Base-by-base conservation (phyloP, 1,139 yeast species). In the Candida buenavistaensis region DNA sequence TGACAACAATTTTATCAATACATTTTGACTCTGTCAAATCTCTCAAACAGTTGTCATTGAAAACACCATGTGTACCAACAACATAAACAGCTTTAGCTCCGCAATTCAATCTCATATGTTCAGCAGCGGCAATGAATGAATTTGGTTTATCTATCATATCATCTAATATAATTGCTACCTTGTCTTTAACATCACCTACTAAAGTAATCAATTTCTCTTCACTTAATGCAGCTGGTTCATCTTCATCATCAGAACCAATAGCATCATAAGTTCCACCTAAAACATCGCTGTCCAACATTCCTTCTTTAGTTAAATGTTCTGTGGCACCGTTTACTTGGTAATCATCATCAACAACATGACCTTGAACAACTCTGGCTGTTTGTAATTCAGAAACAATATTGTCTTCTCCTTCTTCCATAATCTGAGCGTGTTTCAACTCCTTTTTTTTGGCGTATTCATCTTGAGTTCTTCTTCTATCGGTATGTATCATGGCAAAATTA, bases 401-500 rank as follows among this genome's bases (percentile, higher is more conserved):
- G 46, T 80, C 87, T 45, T 78, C 85, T 10, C 32, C 39, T 34
- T 41, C 26, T 21, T 30, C 37, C 14, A 33, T 34, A 9, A 36
- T 38, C 28, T 41, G 47, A 5, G 58, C 45, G 11, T 54, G 39
- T 35, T 60, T 64, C 45, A 67, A 54, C 9, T 61, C 64, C 48
- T 60, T 62, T 46, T 60, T 63, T 43, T 63, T 65, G 35, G 63
- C 61, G 50, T 78, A 83, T 37, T 77, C 73, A 60, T 85, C 95
- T 52, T 82, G 82, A 31, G 82, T 79, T 62, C 98, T 82, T 62
- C 97, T 83, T 57, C 97, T 80, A 63, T 92, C 98, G 21, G 98
- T 92, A 59, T 94, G 97, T 50, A 94, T 92, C 97, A 94, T 92
- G 41, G 98, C 99, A 55, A 94, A 94, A 61, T 92, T 89, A 48